Conservation (phyloP, 768 basidiomycete species). For the Tulasnella sp. region DNA sequence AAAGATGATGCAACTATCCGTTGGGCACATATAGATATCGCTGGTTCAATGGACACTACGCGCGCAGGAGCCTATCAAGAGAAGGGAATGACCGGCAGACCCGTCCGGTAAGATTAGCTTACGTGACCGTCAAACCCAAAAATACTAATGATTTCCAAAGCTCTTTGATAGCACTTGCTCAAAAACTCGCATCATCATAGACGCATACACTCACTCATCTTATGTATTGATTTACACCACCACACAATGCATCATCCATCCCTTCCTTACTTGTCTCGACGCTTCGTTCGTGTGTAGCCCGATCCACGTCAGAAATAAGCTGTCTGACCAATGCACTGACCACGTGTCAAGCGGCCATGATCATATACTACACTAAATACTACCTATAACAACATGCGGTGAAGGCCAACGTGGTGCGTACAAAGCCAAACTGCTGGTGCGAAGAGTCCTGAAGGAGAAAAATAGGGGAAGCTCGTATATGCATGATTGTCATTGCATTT, state of each 20-base stretch:
- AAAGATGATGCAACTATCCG: constrained; percentile 45
- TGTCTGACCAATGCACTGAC: too few relatives aligned
- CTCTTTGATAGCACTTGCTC: constrained; percentile 23
- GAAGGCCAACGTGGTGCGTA: too few relatives aligned
- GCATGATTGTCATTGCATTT: too few relatives aligned
- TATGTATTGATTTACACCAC: not conserved
- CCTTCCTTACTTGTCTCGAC: too few relatives aligned
- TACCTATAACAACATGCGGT: too few relatives aligned
- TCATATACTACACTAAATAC: too few relatives aligned
- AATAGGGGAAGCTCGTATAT: too few relatives aligned
- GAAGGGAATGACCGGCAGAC: constrained; percentile 68
- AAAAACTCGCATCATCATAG: constrained; percentile 13
- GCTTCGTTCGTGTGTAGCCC: too few relatives aligned
- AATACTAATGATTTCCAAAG: constrained; percentile 4
- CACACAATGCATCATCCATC: not conserved
- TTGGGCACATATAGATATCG: constrained; percentile 86
- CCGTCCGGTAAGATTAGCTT: constrained; percentile 46
- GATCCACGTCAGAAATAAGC: too few relatives aligned
- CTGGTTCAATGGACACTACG: constrained; percentile 50
- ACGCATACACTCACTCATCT: not conserved
- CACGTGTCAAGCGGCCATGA: too few relatives aligned
- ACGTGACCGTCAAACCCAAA: not conserved
- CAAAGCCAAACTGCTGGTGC: too few relatives aligned
- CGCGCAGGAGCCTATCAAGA: constrained; percentile 48
- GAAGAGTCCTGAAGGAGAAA: too few relatives aligned